These are phyloP conservation scores for Erysimum cheiri DNA, from an alignment of 441 rosid species.

Conservation along the genomic window DNA sequence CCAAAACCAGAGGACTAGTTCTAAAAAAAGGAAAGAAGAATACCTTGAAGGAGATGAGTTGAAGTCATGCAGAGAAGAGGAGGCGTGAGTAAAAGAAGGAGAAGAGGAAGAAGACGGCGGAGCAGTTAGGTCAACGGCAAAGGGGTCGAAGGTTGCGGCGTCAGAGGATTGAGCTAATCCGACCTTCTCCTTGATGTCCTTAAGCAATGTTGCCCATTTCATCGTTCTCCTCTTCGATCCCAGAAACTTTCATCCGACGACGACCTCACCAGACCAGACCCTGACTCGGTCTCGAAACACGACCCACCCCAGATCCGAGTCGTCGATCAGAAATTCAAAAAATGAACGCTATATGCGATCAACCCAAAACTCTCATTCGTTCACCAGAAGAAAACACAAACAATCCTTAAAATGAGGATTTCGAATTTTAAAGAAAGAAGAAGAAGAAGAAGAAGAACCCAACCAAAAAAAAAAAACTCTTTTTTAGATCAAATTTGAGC, in stretches of 20 bases:
- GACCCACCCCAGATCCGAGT: constrained; percentile 56
- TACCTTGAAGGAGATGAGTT: constrained; percentile 76
- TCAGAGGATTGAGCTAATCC: constrained; percentile 88
- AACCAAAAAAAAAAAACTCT: neutral
- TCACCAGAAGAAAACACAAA: constrained; percentile 14
- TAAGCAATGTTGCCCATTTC: constrained; percentile 97
- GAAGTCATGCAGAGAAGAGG: constrained; percentile 51
- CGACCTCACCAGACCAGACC: constrained; percentile 45
- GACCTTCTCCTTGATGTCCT: constrained; percentile 98
- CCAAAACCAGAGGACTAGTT: constrained; percentile 1
- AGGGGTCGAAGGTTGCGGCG: constrained; percentile 33
- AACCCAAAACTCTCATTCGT: constrained; percentile 49
- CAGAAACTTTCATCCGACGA: constrained; percentile 64
- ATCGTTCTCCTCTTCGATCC: constrained; percentile 59
- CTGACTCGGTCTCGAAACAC: constrained; percentile 49
- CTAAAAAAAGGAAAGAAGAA: neutral
- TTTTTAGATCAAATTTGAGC: constrained; percentile 36
- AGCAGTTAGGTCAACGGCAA: constrained; percentile 50
- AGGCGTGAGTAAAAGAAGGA: constrained; percentile 45
- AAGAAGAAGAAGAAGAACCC: neutral
- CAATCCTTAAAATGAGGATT: constrained; percentile 25
- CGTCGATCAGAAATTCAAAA: constrained; percentile 39
- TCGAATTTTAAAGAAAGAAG: constrained; percentile 20
- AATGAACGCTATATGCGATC: constrained; percentile 46
- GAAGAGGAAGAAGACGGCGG: constrained; percentile 58